phyloP scores from a whole-genome alignment of 352 stramenopile genomes.

The Phytophthora nicotianae region DNA sequence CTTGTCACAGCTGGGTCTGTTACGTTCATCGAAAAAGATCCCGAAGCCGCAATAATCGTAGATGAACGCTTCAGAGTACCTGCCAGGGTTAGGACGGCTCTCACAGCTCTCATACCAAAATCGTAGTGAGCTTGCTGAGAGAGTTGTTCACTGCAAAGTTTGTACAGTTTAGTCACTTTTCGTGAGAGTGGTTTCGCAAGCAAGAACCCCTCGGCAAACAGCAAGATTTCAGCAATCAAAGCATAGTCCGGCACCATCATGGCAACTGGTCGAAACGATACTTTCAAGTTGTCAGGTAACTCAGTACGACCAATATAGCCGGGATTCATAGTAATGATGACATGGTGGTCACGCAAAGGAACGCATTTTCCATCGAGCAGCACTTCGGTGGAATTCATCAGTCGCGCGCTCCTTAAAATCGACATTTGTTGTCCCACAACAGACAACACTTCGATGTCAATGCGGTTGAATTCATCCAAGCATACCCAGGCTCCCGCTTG shows the following conservation, averaged over 20 bases:
- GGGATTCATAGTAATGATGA: constrained; percentile 92
- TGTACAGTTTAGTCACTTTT: constrained; percentile 83
- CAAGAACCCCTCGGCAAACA: constrained; percentile 85
- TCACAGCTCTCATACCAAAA: constrained; percentile 89
- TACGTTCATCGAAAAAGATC: constrained; percentile 1
- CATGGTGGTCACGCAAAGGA: constrained; percentile 65
- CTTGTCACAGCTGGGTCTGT: constrained; percentile 13
- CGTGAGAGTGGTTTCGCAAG: constrained; percentile 60
- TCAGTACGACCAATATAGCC: constrained; percentile 80
- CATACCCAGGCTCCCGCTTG: constrained; percentile 85
- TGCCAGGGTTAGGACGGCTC: constrained; percentile 81
- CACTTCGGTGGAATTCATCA: constrained; percentile 42
- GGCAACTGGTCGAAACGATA: constrained; percentile 82
- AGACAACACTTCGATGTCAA: constrained; percentile 88
- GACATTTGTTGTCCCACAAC: constrained; percentile 90
- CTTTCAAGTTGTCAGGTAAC: constrained; percentile 86
- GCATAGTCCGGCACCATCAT: constrained; percentile 92
- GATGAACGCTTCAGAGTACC: constrained; percentile 63
- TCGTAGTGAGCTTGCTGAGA: constrained; percentile 88
- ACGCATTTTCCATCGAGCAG: constrained; percentile 65
- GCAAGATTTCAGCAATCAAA: constrained; percentile 84
- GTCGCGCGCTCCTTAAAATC: constrained; percentile 55
- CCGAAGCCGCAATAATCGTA: constrained; percentile 1
- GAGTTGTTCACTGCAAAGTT: constrained; percentile 86
- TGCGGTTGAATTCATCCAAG: constrained; percentile 92